A percentile compares a stretch with the other conserved stretches of the same genome.
Conservation (phyloP, 2,329 filamentous ascomycete genomes). For the Aaosphaeria pasadenensis region DNA sequence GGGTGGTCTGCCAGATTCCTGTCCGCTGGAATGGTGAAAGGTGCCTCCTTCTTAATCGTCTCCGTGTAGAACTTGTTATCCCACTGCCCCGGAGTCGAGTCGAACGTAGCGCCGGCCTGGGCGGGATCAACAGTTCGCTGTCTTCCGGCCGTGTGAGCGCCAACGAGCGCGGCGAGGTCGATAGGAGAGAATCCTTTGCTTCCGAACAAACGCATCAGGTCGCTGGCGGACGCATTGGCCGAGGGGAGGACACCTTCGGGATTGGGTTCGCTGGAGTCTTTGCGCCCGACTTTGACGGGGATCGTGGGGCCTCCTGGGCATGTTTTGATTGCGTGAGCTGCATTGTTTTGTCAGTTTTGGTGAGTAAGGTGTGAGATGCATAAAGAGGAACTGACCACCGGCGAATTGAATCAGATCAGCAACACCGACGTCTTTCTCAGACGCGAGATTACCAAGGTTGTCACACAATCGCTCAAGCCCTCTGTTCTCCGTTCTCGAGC, state of each 20-base stretch:
- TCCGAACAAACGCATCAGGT: slow-evolving; percentile 29
- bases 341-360: not conserved
- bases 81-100: slow-evolving; percentile 36
- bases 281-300: slow-evolving; percentile 31
- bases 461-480: slow-evolving; percentile 45
- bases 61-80: slow-evolving; percentile 36
- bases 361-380: not conserved
- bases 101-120: slow-evolving; percentile 21
- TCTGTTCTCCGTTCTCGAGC: slow-evolving; percentile 37
- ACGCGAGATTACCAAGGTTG: slow-evolving; percentile 39
- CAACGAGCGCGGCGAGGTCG: slow-evolving; percentile 39
- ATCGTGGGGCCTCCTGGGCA: slow-evolving; percentile 34
- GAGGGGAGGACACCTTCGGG: slow-evolving; percentile 22
- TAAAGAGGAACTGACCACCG: slow-evolving; percentile 14
- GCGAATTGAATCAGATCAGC: slow-evolving; percentile 38
- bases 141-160: slow-evolving; percentile 34
- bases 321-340: slow-evolving; percentile 35
- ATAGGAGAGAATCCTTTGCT: slow-evolving; percentile 34
- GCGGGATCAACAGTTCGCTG: slow-evolving; percentile 25
- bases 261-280: slow-evolving; percentile 22
- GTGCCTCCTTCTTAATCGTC: slow-evolving; percentile 24
- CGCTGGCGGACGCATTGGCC: slow-evolving; percentile 8
- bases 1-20: slow-evolving; percentile 24
- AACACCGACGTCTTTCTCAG: slow-evolving; percentile 36
- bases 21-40: slow-evolving; percentile 26